Conservation (phyloP, 2,329 filamentous ascomycete genomes). For the Cladorrhinum sp. region DNA sequence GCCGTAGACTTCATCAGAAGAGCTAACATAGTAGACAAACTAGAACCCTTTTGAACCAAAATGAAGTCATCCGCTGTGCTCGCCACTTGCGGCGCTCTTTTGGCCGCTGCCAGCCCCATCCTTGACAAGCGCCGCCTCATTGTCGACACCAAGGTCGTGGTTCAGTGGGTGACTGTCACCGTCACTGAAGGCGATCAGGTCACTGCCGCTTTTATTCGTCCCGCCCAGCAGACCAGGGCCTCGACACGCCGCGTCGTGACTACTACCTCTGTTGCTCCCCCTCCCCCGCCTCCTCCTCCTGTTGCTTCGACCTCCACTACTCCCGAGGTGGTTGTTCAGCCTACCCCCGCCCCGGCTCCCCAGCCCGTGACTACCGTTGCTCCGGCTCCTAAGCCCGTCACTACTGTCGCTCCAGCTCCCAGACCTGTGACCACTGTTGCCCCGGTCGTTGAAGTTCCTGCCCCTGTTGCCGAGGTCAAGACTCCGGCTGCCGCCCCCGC, state of each 20-base stretch:
- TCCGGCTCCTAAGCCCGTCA: constrained; percentile 25
- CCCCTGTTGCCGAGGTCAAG: constrained; percentile 31
- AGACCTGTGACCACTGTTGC: constrained; percentile 17
- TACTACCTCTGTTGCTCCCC: constrained; percentile 20
- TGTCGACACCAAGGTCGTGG: constrained; percentile 40
- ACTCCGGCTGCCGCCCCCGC: constrained; percentile 21
- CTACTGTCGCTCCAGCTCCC: constrained; percentile 10
- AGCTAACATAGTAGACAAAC: constrained; percentile 8
- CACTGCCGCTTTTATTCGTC: constrained; percentile 19
- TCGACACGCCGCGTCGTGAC: constrained; percentile 16
- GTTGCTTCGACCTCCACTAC: constrained; percentile 10
- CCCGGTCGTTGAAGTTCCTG: constrained; percentile 23
- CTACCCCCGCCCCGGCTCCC: constrained; percentile 15
- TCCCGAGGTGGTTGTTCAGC: constrained; percentile 9
- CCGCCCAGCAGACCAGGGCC: constrained; percentile 10
- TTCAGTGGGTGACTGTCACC: constrained; percentile 47
- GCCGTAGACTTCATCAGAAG: neutral
- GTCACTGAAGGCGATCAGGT: constrained; percentile 27
- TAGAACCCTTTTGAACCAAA: constrained; percentile 27
- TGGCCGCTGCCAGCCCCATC: constrained; percentile 44
- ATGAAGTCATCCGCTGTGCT: constrained; percentile 52
- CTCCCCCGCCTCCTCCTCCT: constrained; percentile 19
- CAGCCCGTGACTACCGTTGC: constrained; percentile 22
- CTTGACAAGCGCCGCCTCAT: constrained; percentile 38
- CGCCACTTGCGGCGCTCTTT: constrained; percentile 43